Percentiles rank a stretch among this genome's conserved stretches.
These are phyloP conservation scores for Fusarium sp. DNA, from an alignment of 2,329 filamentous ascomycete species.

Conservation along the genomic window DNA sequence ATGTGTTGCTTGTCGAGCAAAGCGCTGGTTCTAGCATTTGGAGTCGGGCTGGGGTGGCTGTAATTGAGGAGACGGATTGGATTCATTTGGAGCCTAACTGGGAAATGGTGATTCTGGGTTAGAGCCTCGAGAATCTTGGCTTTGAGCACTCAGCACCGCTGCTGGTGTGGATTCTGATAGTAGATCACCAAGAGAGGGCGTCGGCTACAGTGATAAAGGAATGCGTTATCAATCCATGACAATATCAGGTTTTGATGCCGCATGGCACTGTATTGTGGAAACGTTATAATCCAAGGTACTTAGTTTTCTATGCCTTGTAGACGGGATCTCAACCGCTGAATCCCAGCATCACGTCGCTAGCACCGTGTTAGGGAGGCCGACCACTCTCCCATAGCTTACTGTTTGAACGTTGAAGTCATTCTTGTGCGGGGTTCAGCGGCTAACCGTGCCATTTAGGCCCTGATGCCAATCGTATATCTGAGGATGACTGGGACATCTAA, in stretches of 20 bases:
- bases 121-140: background rate
- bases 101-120: conserved; percentile 9
- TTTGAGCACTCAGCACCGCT: background rate
- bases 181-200: background rate
- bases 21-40: background rate
- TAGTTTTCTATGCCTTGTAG: background rate
- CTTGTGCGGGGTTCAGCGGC: background rate
- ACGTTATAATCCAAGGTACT: background rate
- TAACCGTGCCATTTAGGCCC: background rate
- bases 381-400: too few relatives aligned
- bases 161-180: background rate
- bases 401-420: background rate
- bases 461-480: too few relatives aligned
- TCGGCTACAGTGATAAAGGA: background rate
- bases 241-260: background rate
- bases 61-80: conserved; percentile 4
- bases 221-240: background rate
- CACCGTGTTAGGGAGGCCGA: background rate
- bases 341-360: background rate
- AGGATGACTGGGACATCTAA: too few relatives aligned
- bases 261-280: background rate
- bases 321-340: background rate
- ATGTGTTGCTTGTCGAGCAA: conserved; percentile 4
- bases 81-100: background rate
- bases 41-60: conserved; percentile 4